Conservation (phyloP, 176 grass and related monocot species). For the Eragrostis nindensis region DNA sequence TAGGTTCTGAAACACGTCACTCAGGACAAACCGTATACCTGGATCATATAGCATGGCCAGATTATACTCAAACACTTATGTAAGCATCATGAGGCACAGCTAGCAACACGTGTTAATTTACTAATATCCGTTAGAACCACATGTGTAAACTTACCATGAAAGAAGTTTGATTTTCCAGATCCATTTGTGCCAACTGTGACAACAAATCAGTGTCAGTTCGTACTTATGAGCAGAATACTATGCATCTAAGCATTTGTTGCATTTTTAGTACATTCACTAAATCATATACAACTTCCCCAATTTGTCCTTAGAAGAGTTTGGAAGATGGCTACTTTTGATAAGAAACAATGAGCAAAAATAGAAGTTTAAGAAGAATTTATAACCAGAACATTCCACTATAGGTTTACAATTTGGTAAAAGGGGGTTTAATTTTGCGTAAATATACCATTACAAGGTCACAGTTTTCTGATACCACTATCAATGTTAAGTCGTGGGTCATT, state of each 20-base stretch:
- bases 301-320: constrained; percentile 13
- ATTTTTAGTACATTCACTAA: not conserved
- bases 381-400: not conserved
- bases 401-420: too few species aligned
- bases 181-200: constrained; percentile 95
- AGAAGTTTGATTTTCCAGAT: constrained; percentile 98
- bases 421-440: too few species aligned
- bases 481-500: too few species aligned
- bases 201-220: constrained; percentile 38
- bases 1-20: constrained; percentile 92
- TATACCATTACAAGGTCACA: too few species aligned
- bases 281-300: not conserved
- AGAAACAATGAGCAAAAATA: not conserved
- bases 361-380: not conserved
- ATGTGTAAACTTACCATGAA: constrained; percentile 76
- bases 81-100: not conserved
- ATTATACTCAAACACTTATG: constrained; percentile 4
- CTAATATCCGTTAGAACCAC: not conserved
- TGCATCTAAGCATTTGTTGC: not conserved
- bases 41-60: constrained; percentile 38
- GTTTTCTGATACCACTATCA: too few species aligned
- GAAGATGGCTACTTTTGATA: not conserved
- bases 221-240: constrained; percentile 12
- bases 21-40: constrained; percentile 99
- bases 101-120: constrained; percentile 10